Evolutionary conservation across 176 grass and related monocot genomes (phyloP).

Genomic region (Metroxylon sagu): DNA sequence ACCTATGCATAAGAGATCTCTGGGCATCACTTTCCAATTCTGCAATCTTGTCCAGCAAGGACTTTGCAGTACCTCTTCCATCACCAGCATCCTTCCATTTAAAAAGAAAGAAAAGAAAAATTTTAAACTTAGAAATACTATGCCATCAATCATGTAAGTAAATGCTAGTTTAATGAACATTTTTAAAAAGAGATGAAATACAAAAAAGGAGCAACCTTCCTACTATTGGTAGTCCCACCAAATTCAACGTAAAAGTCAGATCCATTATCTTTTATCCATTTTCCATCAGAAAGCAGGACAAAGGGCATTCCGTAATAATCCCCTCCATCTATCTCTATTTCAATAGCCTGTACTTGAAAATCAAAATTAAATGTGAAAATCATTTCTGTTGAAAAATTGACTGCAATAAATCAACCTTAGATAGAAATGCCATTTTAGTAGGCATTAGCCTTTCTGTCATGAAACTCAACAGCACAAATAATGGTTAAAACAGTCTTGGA

Average conservation of each 20-base stretch:
- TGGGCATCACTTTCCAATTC: conserved; percentile 84
- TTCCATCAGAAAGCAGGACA: conserved; percentile 62
- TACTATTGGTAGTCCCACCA: conserved; percentile 31
- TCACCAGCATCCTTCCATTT: conserved; percentile 53
- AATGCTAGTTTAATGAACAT: not conserved
- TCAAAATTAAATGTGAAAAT: conserved; percentile 8
- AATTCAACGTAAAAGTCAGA: conserved; percentile 84
- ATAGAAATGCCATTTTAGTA: too few relatives aligned
- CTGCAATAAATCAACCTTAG: too few relatives aligned
- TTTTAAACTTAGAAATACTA: conserved; percentile 4
- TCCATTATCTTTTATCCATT: conserved; percentile 85
- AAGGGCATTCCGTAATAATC: conserved; percentile 74
- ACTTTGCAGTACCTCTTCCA: conserved; percentile 73
- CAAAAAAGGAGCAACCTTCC: conserved; percentile 36
- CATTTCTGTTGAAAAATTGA: not conserved
- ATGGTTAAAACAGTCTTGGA: too few relatives aligned
- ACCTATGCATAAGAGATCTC: conserved; percentile 99
- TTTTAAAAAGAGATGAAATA: conserved; percentile 1
- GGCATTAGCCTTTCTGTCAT: too few relatives aligned
- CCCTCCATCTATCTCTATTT: conserved; percentile 62
- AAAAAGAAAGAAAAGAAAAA: conserved; percentile 21
- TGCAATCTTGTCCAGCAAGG: conserved; percentile 72
- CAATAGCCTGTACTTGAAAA: conserved; percentile 49
- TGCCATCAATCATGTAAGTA: too few relatives aligned
- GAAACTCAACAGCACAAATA: too few relatives aligned